Base-by-base conservation (phyloP, 768 basidiomycete genomes). In the Termitomyces sp. region DNA sequence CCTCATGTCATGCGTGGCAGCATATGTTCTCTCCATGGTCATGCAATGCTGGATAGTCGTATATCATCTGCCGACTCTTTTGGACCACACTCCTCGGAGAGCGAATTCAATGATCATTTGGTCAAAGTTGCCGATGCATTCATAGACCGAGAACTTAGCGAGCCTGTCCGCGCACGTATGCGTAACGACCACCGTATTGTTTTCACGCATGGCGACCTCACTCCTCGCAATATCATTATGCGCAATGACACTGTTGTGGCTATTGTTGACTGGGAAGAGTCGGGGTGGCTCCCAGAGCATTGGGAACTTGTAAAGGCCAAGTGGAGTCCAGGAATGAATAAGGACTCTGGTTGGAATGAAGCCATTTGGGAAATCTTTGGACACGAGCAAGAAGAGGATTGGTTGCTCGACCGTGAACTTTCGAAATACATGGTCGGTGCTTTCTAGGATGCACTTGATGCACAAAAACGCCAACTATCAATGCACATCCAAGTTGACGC, bases 151-250 rank as follows among this genome's bases (percentile, higher is more conserved):
- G 58, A 22, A 36, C 32, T 56, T 29, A 59, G 54, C 34, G 48
- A 51, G 31, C 51, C 52, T 18, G 16, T 60, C 44, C 56, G 56
- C 5, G 47, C 49, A 27, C 56, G 44, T 29, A 47, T 58, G 49
- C 51, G 55, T 16, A 26, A 49, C 18, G 20, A 49, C 24, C 59
- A 60, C 14, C 59, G 36, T 42, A 47, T 61, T 24, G 48, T 59
- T n/a, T 64, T 78, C 63, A 69, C 71, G n/a, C 76, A 79, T 58
- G 75, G 73, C 24, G 76, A 79, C 59, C 55, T 78, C 46, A 68
- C 71, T 46, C 72, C 74, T 8, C 68, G 74, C 2, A 79, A 79
- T 61, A 68, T 79, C 50, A 62, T 79, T 22, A 66, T 79, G 27
- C 62, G 72, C 18, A 64, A 59, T 14, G 65, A 61, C 13, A 58